Base-by-base conservation (phyloP, 768 basidiomycete genomes). In the Serendipita sp. region DNA sequence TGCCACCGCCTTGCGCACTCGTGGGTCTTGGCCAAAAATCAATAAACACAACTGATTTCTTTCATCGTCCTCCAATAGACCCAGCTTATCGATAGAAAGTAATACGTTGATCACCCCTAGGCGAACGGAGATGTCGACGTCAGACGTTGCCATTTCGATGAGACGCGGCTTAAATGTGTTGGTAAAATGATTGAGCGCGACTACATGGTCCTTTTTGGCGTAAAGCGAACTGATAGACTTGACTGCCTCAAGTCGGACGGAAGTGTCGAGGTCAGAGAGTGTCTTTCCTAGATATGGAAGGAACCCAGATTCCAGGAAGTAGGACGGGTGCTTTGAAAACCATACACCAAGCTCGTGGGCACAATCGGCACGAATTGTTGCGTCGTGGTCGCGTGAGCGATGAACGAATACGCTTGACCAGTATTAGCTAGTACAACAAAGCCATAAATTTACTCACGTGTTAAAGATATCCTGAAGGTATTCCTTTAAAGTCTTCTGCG, bases 251-350 rank as follows among this genome's bases (percentile, higher is more conserved):
- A 92, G 79, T 14, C 96, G 89, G 50, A 95, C 92, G 63, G 84
- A 81, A 0, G 87, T 83, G 65, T 75, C 72, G 77, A 78, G 74
- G 71, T 98, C 96, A 9, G 92, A 94, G 31, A 97, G 81, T 1
- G 96, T 90, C 90, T 94, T 94, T 1, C 92, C 92, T 31, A 97
- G 84, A 70, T 98, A 98, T 24, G 89, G 88, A 22, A 98, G 82
- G 71, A 95, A 94, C 22, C 83, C 76, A 3, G 84, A 84, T 60
- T 92, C 87, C 48, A 96, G 81, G 73, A 93, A 98, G 68, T 90
- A 83, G 2, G 85, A 82, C 0, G 94, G 90, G 68, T 91, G 87
- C 68, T 84, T 85, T 65, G 83, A 85, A 73, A 98, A 90, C 90
- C 92, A 98, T 3, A 80, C 73, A 0, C 93, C 93, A 66, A 99